Evolutionary conservation across 257 asterid genomes (phyloP).

Genomic region (Nicotiana otophora): DNA sequence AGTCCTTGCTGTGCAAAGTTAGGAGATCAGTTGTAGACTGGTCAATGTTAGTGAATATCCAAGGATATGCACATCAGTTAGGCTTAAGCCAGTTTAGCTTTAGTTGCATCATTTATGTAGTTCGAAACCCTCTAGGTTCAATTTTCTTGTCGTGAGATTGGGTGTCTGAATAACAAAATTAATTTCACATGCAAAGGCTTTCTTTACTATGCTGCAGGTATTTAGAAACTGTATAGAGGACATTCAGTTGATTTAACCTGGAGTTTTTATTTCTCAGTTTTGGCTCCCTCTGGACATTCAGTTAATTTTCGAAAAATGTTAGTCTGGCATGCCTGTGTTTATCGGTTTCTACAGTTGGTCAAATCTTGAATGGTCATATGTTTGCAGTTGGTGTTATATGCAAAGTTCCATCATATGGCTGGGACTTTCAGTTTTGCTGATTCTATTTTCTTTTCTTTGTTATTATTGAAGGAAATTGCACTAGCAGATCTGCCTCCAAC

Average conservation of each 20-base stretch:
- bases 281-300: background rate
- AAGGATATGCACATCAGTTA: background rate
- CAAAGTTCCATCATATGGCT: background rate
- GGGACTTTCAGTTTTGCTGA: background rate
- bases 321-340: background rate
- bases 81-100: background rate
- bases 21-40: background rate
- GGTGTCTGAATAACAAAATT: background rate
- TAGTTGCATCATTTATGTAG: background rate
- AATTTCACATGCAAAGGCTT: background rate
- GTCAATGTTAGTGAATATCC: background rate
- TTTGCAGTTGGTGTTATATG: background rate
- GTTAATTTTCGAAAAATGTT: background rate
- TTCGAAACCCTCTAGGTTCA: background rate
- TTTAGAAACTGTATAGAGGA: background rate
- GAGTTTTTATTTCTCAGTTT: background rate
- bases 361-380: background rate
- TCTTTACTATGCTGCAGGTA: background rate
- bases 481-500: slow-evolving; percentile 39
- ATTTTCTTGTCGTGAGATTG: background rate
- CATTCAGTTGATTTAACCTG: background rate
- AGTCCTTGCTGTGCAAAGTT: background rate
- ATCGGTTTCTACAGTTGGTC: background rate
- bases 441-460: slow-evolving; percentile 1
- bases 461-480: slow-evolving; percentile 37